A percentile compares a stretch with the other conserved stretches of the same genome.
These are phyloP conservation scores for Astrothelium subdiscretum DNA, from an alignment of 495 filamentous ascomycete species.

Conservation along the genomic window DNA sequence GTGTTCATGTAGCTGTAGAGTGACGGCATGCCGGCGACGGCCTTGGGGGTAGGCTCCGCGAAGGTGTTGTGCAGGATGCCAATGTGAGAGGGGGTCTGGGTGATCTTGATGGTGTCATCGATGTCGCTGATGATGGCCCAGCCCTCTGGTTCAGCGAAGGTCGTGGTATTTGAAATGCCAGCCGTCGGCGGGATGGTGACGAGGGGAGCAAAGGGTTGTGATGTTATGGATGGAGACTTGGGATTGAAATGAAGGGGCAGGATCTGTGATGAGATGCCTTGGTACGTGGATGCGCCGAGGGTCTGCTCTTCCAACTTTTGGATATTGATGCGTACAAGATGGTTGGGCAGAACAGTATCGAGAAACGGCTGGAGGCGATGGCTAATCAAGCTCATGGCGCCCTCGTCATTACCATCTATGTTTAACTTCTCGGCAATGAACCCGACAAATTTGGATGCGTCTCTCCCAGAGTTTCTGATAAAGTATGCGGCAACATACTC, in stretches of 20 bases:
- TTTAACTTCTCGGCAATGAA: conserved; percentile 60
- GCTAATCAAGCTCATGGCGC: conserved; percentile 53
- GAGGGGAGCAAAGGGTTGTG: conserved; percentile 3
- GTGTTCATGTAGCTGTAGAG: conserved; percentile 56
- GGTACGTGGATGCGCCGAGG: conserved; percentile 56
- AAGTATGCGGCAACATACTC: conserved; percentile 78
- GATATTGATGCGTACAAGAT: conserved; percentile 49
- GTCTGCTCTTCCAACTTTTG: conserved; percentile 33
- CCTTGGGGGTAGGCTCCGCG: conserved; percentile 49
- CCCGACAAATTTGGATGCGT: conserved; percentile 54
- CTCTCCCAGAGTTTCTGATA: conserved; percentile 50
- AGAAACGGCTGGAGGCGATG: conserved; percentile 65
- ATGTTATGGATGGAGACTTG: neutral
- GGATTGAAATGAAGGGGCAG: conserved; percentile 29
- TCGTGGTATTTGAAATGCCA: conserved; percentile 43
- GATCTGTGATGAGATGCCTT: conserved; percentile 57
- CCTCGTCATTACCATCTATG: conserved; percentile 47
- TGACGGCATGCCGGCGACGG: conserved; percentile 72
- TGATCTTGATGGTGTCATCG: conserved; percentile 93
- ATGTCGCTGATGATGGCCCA: conserved; percentile 88
- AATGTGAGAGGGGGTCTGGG: conserved; percentile 62
- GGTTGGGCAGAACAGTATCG: conserved; percentile 58
- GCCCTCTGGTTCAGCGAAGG: conserved; percentile 63
- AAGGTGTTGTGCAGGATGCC: conserved; percentile 80
- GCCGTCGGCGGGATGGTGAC: conserved; percentile 17